Evolutionary conservation across 108 stramenopile genomes (phyloP), one percentile per base, ranked within the genome.

Genomic region (Fragilariopsis cylindrus): DNA sequence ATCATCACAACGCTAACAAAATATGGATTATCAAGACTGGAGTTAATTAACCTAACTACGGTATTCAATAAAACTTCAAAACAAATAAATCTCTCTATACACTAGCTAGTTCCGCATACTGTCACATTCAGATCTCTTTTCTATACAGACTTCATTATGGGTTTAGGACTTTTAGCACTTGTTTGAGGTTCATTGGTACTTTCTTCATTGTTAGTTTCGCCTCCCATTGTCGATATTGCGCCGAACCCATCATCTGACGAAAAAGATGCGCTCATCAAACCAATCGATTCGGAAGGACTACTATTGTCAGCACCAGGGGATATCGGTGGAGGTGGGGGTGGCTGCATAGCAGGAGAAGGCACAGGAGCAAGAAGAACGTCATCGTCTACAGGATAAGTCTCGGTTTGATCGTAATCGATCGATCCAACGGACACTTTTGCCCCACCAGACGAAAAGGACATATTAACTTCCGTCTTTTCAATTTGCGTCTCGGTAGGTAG

Each of bases 371-470:
- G 4, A 48, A 18, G 49, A 12, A 60, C 16, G 9, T 8, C 2
- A 16, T 12, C 21, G 3, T 12, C 11, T 16, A 12, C 58, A 16
- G 58, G 58, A 30, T 21, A 16, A 9, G 47, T 39, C 11, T 12
- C 12, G 2, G 2, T 30, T 30, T 30, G 30, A 30, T 30, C 30
- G 30, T 30, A 30, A n/a, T 48, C 67, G 16, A 68, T 48, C 7
- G 50, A 15, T 41, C 6, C 62, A 64, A 72, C 30, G 7, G 77
- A 30, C 16, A 52, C 73, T 5, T 60, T 74, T 5, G 79, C 72
- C 13, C 79, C 79, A 6, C 54, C 12, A 4, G 79, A 55, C 16
- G 68, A 48, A 42, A 62, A 70, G 7, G 79, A 74, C 30, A 80
- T 55, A 4, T 55, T 39, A 18, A 80, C 21, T 12, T 70, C 73